Evolutionary conservation across 768 basidiomycete species (phyloP).

Genomic region (Termitomyces bulborhizus): DNA sequence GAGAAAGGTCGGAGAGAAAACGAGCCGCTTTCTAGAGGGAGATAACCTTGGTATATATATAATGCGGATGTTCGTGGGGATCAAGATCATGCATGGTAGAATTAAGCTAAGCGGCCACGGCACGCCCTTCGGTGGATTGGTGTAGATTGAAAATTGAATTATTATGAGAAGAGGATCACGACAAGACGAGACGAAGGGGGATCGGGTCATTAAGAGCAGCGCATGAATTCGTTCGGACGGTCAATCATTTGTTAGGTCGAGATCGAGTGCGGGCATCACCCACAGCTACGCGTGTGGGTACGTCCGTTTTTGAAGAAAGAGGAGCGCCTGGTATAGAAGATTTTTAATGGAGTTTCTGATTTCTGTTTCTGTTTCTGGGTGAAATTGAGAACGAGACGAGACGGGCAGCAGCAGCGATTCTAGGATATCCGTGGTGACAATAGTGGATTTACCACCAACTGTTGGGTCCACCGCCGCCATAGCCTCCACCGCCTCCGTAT

Average conservation of each 20-base stretch:
- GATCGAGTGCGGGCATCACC: constrained; percentile 20
- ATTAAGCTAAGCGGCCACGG: constrained; percentile 3
- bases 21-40: not conserved
- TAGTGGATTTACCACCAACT: constrained; percentile 38
- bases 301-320: constrained; percentile 14
- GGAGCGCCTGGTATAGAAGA: not conserved
- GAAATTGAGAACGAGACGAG: constrained; percentile 4
- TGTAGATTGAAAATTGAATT: constrained; percentile 13
- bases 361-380: constrained; percentile 29
- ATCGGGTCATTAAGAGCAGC: constrained; percentile 55
- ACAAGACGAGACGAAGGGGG: constrained; percentile 33
- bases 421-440: not conserved
- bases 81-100: constrained; percentile 5
- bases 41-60: not conserved
- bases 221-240: constrained; percentile 24
- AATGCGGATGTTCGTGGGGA: not conserved
- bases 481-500: constrained; percentile 20
- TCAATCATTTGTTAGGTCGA: constrained; percentile 26
- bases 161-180: constrained; percentile 28
- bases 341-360: constrained; percentile 22
- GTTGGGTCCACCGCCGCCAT: constrained; percentile 23
- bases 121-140: constrained; percentile 13
- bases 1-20: not conserved
- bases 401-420: constrained; percentile 10
- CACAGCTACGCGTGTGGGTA: not conserved